Evolutionary conservation across 2,329 filamentous ascomycete species (phyloP), one percentile per base, ranked within the genome.

Genomic region (Didymosphaeria variabile): DNA sequence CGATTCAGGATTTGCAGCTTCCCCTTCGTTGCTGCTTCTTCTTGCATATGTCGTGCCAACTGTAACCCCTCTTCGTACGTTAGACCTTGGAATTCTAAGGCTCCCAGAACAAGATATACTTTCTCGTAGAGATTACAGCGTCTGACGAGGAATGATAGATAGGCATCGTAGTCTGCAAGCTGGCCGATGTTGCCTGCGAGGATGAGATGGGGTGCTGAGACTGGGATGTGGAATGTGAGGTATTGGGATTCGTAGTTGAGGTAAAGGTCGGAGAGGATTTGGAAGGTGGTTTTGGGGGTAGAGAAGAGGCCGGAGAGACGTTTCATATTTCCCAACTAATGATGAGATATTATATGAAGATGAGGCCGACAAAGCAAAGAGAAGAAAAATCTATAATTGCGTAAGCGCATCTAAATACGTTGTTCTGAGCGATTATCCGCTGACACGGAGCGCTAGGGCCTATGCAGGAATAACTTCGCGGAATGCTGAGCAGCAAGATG

Each of bases 1-100:
- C 78, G 77, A 63, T 87, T 72, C 10, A 87, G 68, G 4, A 87
- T 65, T 4, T 80, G 71, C 12, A 86, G 55, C 36, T 75, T 79
- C 0, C 77, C 77, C 29, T 65, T 69, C 3, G 69, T 67, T 1
- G 55, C 59, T 1, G 66, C 63, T n/a, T 76, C 72, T 47, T 69
- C 63, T 55, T 75, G 68, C 65, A 76, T 64, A 34, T 65, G 64
- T 38, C 62, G 65, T 15, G 72, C 72, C 2, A 73, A 55, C 50
- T 72, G 67, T 12, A 75, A 47, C 9, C 71, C 72, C 19, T 70
- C 67, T 59, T 64, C 64, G 59, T 71, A 67, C 3, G 45, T 53
- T 1, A 73, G 55, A 5, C 72, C 70, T n/a, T 72, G 64, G 50
- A 75, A 75, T 44, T 76, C 73, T 1, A 74, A 63, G 1, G 62